Base-by-base conservation (phyloP, 108 stramenopile species). In the Cyclostephanos invisitatus region DNA sequence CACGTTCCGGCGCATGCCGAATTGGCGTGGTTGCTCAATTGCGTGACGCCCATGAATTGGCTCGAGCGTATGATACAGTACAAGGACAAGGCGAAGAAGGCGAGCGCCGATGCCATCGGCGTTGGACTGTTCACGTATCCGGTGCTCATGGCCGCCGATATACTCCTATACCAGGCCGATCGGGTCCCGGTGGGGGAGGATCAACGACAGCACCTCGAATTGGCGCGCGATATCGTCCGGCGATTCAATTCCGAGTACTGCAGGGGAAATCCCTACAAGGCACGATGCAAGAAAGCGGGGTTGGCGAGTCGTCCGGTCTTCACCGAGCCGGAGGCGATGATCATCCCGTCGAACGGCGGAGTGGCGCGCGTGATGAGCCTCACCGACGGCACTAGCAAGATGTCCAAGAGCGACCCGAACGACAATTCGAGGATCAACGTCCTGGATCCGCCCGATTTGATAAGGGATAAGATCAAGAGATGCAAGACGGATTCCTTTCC, bases 11-110 rank as follows among this genome's bases (percentile, higher is more conserved):
- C 96, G 20, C 99, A 99, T 77, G 62, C 99, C 28, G 99, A 99
- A 70, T 87, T 99, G 15, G 81, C 94, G 38, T 99, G 99, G 99
- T 82, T 98, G n/a, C 83, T 99, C 60, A 97, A 88, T 61, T 98
- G 97, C 78, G 80, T 89, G 49, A 97, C 98, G 9, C 98, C 99
- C 11, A 94, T 99, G 91, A 95, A 91, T 62, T 98, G 98, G 97
- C 73, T 99, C 55, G 98, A 98, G 74, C 91, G 98, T 24, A 99
- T 99, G 99, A 99, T 99, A 57, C 99, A 99, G 85, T 99, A 93
- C 91, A 99, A 99, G 78, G 98, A 99, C 63, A 99, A 99, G 87
- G 80, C 96, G 5, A 86, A 85, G 70, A 99, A 98, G 66, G 85
- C 89, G 44, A 84, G 82, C 37, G 60, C 63, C 25, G 96, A 96